Evolutionary conservation across 768 basidiomycete species (phyloP), one percentile per base, ranked within the genome.

Genomic region (Xerocomellus dryophilus): DNA sequence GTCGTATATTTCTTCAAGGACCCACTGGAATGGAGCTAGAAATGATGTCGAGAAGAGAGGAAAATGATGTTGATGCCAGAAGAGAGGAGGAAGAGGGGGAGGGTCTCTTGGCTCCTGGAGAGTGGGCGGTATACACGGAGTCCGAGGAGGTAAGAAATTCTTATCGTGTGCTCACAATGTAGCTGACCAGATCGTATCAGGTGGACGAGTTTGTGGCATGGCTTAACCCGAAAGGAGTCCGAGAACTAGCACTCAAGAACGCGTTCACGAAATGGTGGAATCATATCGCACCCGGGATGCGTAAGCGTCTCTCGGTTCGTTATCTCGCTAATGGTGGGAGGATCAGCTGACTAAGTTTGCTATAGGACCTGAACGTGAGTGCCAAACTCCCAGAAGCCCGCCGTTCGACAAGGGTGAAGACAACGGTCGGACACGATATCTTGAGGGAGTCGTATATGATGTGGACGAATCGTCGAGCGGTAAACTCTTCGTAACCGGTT

Each of bases 101-200:
- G 21, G 86, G 85, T 9, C 77, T 86, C 64, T 74, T 98, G 40
- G 79, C 73, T 17, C 71, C 85, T 29, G 84, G 84, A 50, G 89
- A 96, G 61, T 99, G 96, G 96, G 94, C 83, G n/a, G 86, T 84
- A 18, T 96, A 90, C 71, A 84, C 88, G 46, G 86, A 90, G 55
- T 68, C 87, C 21, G 93, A 97, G 65, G 87, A 95, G 85, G 95
- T 95, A 60, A 54, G 51, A 25, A 50, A 35, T 34, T 38, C n/a
- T 27, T 34, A 15, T 48, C 44, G 5, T 21, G 2, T 23, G 21
- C 21, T 45, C 14, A 41, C 5, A 20, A 23, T 44, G 20, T 46
- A 10, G 39, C 59, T 62, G 54, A 70, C 40, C 14, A 43, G 20
- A 29, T 29, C 32, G 18, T 41, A 57, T 50, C 43, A 98, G 95